phyloP scores from a whole-genome alignment of 2,329 filamentous ascomycete genomes.

The Aspergillus ruber region DNA sequence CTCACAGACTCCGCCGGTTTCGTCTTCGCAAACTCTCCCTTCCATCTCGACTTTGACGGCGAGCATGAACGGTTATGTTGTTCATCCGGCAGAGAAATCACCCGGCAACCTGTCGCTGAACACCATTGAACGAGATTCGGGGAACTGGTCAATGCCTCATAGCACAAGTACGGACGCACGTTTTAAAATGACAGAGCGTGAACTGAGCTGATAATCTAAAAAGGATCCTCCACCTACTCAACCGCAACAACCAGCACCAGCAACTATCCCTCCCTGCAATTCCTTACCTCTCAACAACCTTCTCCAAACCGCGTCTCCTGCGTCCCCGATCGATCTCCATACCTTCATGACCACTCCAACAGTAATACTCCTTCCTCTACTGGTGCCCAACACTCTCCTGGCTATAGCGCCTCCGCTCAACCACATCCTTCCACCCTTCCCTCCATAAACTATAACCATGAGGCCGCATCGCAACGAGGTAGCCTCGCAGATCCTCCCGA shows the following conservation, averaged over 20 bases:
- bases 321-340: constrained; percentile 37
- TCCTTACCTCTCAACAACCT: constrained; percentile 40
- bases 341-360: constrained; percentile 32
- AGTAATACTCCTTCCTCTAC: constrained; percentile 31
- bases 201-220: background rate
- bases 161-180: constrained; percentile 43
- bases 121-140: constrained; percentile 50
- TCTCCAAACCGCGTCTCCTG: constrained; percentile 38
- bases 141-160: constrained; percentile 55
- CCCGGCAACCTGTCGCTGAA: constrained; percentile 38
- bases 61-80: constrained; percentile 28
- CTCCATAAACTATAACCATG: constrained; percentile 54
- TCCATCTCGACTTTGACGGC: constrained; percentile 44
- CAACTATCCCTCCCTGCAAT: constrained; percentile 39
- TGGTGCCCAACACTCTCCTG: constrained; percentile 33
- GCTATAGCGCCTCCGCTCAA: constrained; percentile 32
- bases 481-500: constrained; percentile 38
- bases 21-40: constrained; percentile 38
- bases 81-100: constrained; percentile 34
- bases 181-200: too few relatives aligned
- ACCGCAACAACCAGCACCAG: constrained; percentile 39
- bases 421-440: constrained; percentile 42
- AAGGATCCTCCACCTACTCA: constrained; percentile 46
- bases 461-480: constrained; percentile 41
- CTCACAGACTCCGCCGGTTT: constrained; percentile 28